Percentiles rank a stretch among this genome's conserved stretches.
Conservation (phyloP, 257 asterid genomes). For the Forsythia suspensa region DNA sequence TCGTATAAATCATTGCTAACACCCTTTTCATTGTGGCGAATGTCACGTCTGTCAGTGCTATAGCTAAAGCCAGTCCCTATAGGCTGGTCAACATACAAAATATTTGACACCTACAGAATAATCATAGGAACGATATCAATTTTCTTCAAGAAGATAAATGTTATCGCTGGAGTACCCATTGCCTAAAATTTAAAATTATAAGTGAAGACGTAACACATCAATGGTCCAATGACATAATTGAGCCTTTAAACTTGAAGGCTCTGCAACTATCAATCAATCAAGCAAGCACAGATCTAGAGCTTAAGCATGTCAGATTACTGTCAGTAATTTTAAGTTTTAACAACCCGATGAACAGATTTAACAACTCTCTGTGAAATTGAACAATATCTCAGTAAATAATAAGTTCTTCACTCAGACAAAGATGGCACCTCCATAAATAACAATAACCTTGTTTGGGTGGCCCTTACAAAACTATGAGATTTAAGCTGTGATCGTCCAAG, state of each 20-base stretch:
- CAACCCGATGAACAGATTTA: neutral
- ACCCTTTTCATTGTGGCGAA: conserved; percentile 80
- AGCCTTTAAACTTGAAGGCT: neutral
- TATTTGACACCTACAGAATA: conserved; percentile 79
- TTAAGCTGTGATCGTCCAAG: neutral
- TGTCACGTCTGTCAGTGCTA: conserved; percentile 76
- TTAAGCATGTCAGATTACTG: neutral
- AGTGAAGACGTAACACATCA: neutral
- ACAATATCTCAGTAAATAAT: neutral
- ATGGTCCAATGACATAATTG: neutral
- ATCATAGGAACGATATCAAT: conserved; percentile 22
- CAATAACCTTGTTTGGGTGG: neutral
- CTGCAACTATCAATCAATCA: neutral
- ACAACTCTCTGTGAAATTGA: neutral
- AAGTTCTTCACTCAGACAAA: neutral
- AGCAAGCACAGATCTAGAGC: neutral
- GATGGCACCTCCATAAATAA: neutral
- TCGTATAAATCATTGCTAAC: conserved; percentile 93
- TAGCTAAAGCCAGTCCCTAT: conserved; percentile 97
- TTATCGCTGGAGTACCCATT: neutral
- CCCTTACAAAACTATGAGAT: neutral
- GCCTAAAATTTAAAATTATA: neutral
- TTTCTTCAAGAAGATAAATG: conserved; percentile 2
- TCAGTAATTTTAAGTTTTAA: neutral
- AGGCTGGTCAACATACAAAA: conserved; percentile 94